A percentile compares a stretch with the other conserved stretches of the same genome.
Conservation (phyloP, 192 early-diverging fungal species). For the Oehlia diaphana region DNA sequence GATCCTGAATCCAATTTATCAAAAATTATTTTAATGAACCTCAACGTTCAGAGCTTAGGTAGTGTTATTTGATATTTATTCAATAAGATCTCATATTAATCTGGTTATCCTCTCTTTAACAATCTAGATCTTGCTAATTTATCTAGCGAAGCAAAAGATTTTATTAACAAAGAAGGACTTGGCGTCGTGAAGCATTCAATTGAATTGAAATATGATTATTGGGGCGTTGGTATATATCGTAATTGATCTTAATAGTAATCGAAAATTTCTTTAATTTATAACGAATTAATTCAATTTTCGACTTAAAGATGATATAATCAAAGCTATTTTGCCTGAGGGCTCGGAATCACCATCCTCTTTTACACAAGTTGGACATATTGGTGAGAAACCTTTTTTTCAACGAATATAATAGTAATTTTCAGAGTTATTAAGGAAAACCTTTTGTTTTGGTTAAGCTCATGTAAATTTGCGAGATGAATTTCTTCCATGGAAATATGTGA, state of each 20-base stretch:
- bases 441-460: constrained; percentile 62
- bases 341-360: constrained; percentile 83
- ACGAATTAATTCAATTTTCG: not conserved
- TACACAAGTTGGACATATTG: constrained; percentile 90
- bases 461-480: constrained; percentile 93
- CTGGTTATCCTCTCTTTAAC: constrained; percentile 3
- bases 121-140: constrained; percentile 47
- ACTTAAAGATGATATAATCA: constrained; percentile 78
- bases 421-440: not conserved
- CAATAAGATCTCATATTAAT: not conserved
- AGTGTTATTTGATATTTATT: constrained; percentile 9
- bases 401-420: not conserved
- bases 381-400: constrained; percentile 39
- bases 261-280: not conserved
- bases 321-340: constrained; percentile 82
- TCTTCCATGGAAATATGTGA: constrained; percentile 84
- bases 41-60: constrained; percentile 43
- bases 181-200: constrained; percentile 58
- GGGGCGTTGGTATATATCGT: constrained; percentile 68
- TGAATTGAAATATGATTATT: constrained; percentile 81
- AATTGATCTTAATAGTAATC: not conserved
- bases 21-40: constrained; percentile 48
- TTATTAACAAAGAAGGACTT: constrained; percentile 47
- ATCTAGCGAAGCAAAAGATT: constrained; percentile 47
- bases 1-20: constrained; percentile 55